A percentile compares a stretch with the other conserved stretches of the same genome.
Conservation (phyloP, 352 stramenopile species). For the Aphanomyces cochlioides region DNA sequence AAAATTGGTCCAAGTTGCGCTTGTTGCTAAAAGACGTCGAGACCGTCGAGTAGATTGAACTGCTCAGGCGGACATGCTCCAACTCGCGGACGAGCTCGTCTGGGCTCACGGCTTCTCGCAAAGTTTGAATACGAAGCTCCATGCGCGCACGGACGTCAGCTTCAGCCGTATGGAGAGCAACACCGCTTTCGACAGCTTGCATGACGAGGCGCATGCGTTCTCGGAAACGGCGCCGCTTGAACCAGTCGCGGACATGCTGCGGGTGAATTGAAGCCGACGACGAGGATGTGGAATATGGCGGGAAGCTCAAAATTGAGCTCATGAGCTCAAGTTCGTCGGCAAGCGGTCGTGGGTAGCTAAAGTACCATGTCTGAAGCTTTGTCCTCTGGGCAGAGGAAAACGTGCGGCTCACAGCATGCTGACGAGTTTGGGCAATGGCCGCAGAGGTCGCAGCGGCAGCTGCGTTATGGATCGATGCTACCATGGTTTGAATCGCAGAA, state of each 20-base stretch:
- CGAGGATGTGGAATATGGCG: slow-evolving; percentile 68
- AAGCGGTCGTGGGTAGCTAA: slow-evolving; percentile 68
- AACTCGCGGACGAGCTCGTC: slow-evolving; percentile 81
- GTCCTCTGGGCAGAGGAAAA: slow-evolving; percentile 67
- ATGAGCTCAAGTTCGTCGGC: slow-evolving; percentile 80
- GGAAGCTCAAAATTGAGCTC: slow-evolving; percentile 79
- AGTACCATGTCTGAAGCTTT: slow-evolving; percentile 84
- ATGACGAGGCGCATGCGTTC: slow-evolving; percentile 76
- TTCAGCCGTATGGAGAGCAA: slow-evolving; percentile 50
- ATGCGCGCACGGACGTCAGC: slow-evolving; percentile 76
- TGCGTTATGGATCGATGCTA: slow-evolving; percentile 55
- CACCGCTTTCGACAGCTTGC: slow-evolving; percentile 59
- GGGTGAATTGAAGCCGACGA: slow-evolving; percentile 35
- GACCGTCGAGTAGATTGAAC: slow-evolving; percentile 62
- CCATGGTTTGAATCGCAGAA: slow-evolving; percentile 54
- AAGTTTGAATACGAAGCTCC: slow-evolving; percentile 68
- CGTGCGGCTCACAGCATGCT: slow-evolving; percentile 41
- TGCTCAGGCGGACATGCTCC: slow-evolving; percentile 61
- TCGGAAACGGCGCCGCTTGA: slow-evolving; percentile 75
- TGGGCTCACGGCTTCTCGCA: slow-evolving; percentile 59
- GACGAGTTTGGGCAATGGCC: slow-evolving; percentile 69
- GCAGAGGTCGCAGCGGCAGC: slow-evolving; percentile 58
- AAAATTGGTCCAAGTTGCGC: slow-evolving; percentile 53
- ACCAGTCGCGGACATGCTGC: slow-evolving; percentile 76
- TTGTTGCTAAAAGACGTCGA: slow-evolving; percentile 56